These are phyloP conservation scores for Camillea tinctor DNA, from an alignment of 2,329 filamentous ascomycete genomes.

Conservation along the genomic window DNA sequence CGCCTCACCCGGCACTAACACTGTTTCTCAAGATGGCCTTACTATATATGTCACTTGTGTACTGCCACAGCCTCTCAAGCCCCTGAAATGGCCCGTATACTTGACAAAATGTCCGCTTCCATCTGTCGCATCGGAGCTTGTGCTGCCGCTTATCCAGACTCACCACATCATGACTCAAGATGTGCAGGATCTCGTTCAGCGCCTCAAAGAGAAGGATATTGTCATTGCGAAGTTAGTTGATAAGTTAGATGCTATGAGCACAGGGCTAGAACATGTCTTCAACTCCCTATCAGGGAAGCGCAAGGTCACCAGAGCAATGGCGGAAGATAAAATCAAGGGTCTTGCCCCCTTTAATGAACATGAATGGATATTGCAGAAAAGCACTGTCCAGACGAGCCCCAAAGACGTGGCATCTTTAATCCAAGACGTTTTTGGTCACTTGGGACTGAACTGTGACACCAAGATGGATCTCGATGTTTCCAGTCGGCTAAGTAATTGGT, in stretches of 20 bases:
- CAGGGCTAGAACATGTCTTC: constrained; percentile 54
- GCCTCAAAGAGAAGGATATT: constrained; percentile 50
- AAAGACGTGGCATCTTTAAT: constrained; percentile 39
- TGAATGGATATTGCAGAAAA: constrained; percentile 37
- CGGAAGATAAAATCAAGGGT: constrained; percentile 50
- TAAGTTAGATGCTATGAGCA: constrained; percentile 52
- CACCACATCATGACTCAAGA: constrained; percentile 42
- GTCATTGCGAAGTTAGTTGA: constrained; percentile 51
- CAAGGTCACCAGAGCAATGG: constrained; percentile 42
- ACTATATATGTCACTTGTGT: constrained; percentile 57
- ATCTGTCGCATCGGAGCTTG: constrained; percentile 46
- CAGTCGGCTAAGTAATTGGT: constrained; percentile 47
- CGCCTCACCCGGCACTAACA: constrained; percentile 31
- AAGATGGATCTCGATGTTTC: constrained; percentile 33
- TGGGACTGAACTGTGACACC: constrained; percentile 32
- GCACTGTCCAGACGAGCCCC: constrained; percentile 23
- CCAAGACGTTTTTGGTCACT: constrained; percentile 39
- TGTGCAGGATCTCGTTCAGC: constrained; percentile 41
- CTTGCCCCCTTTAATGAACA: constrained; percentile 47
- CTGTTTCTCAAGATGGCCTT: constrained; percentile 39
- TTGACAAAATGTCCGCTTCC: constrained; percentile 47
- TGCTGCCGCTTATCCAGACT: constrained; percentile 51
- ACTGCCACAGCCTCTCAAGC: constrained; percentile 61
- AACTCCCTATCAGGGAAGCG: constrained; percentile 48
- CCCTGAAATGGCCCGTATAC: constrained; percentile 64